Base-by-base conservation (phyloP, 148 eudicot species). In the Pharnaceum exiguum region DNA sequence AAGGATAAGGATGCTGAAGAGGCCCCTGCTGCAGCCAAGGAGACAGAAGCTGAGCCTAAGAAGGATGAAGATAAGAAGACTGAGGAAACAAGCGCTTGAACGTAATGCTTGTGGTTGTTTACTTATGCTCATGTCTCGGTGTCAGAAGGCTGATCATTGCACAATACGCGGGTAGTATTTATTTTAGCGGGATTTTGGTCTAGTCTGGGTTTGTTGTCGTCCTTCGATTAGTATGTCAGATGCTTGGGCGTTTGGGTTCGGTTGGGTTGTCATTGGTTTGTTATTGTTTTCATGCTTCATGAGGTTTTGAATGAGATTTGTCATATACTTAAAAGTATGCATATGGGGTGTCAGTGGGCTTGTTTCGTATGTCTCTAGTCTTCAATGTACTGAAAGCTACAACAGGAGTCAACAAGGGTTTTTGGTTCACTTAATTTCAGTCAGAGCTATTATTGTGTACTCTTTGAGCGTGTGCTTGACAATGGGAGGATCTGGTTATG, bases 61-160 rank as follows among this genome's bases (percentile, higher is more conserved):
- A 55, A 60, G 23, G 67, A 65, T 39, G 45, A 69, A 10, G 77
- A 66, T 62, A 71, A 77, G 55, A 66, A 73, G 67, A 55, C 47
- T 8, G 72, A 73, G 65, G 67, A 67, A 30, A 58, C 75, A 32
- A 67, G 61, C 45, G 57, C 75, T 46, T 75, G 70, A 65, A 38
- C 75, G 27, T 58, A 44, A 70, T 15, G 51, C 28, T 1, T 9
- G 4, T 55, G 43, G n/a, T 51, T 15, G 10, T 27, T 60, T 48
- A 3, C 7, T 38, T 42, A 40, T 31, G 13, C 22, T 31, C 32
- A 33, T 8, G 3, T 22, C 30, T 22, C 16, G 42, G 46, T 23
- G 46, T 33, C 19, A 12, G 17, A 44, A 32, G 60, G 43, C 58
- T 52, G 21, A 50, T 63, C 26, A 33, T 27, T 40, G 7, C 10